Conservation (phyloP, 306 rosid genomes). For the Notholithocarpus densiflorus region DNA sequence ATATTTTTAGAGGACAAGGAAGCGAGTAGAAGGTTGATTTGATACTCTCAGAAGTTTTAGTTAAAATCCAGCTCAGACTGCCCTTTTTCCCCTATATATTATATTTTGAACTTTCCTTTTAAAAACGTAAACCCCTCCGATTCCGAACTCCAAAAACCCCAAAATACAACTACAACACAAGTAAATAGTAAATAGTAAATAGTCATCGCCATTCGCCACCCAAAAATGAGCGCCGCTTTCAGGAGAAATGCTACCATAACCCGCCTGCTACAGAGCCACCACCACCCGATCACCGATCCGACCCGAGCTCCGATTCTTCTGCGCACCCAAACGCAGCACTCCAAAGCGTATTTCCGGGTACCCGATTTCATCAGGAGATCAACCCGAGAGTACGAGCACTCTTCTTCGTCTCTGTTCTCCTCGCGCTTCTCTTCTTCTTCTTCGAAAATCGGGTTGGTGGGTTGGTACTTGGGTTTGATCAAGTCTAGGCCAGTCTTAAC, state of each 20-base stretch:
- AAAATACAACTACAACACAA: neutral
- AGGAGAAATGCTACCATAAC: slow-evolving; percentile 22
- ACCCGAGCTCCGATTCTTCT: slow-evolving; percentile 13
- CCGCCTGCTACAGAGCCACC: slow-evolving; percentile 31
- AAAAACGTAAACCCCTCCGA: neutral
- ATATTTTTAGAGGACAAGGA: neutral
- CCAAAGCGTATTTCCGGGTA: slow-evolving; percentile 40
- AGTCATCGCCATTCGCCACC: neutral
- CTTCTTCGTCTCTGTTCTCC: slow-evolving; percentile 43
- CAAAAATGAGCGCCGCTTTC: slow-evolving; percentile 38
- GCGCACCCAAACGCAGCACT: slow-evolving; percentile 22
- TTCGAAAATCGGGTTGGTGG: slow-evolving; percentile 52
- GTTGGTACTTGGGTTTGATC: slow-evolving; percentile 81
- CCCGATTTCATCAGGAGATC: slow-evolving; percentile 33
- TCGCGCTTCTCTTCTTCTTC: slow-evolving; percentile 53
- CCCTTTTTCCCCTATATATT: no score
- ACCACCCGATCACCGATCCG: slow-evolving; percentile 21
- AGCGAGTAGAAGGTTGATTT: slow-evolving; percentile 10
- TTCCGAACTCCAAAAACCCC: neutral
- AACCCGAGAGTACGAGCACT: slow-evolving; percentile 33
- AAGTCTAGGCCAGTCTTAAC: slow-evolving; percentile 64
- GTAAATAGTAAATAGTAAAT: no score
- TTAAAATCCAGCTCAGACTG: no score
- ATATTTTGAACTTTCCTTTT: neutral
- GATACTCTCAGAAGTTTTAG: neutral